Percentiles rank a stretch among this genome's conserved stretches.
phyloP scores from a whole-genome alignment of 495 filamentous ascomycete species.

The Rostrohypoxylon terebratum region DNA sequence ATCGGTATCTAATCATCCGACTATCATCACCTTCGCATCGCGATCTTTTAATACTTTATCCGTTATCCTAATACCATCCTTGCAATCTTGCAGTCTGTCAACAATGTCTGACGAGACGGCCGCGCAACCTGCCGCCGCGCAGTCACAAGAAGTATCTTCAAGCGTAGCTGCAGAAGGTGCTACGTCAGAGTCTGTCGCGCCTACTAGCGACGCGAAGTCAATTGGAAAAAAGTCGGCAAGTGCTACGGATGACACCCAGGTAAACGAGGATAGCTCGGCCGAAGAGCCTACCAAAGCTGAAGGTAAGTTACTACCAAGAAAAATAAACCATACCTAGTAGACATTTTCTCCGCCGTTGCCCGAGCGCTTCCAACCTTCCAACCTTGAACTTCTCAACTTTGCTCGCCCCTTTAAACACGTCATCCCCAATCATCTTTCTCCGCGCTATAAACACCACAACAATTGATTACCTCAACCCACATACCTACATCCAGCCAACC shows the following conservation, averaged over 20 bases:
- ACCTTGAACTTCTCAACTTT: conserved; percentile 13
- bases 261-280: conserved; percentile 34
- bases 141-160: conserved; percentile 32
- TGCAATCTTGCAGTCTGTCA: conserved; percentile 15
- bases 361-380: conserved; percentile 8
- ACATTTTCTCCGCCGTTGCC: conserved; percentile 24
- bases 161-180: conserved; percentile 19
- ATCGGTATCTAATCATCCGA: conserved; percentile 17
- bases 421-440: conserved; percentile 10
- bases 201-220: conserved; percentile 42
- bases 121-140: conserved; percentile 46
- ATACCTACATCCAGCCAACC: conserved; percentile 6
- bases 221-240: conserved; percentile 34
- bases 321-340: not conserved
- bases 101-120: conserved; percentile 50
- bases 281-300: conserved; percentile 46
- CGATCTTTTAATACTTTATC: conserved; percentile 21
- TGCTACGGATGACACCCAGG: conserved; percentile 25
- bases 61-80: not conserved
- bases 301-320: conserved; percentile 35
- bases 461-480: conserved; percentile 20
- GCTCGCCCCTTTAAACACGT: conserved; percentile 27
- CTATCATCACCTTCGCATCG: conserved; percentile 28
- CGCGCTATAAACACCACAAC: conserved; percentile 4
- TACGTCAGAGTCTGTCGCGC: conserved; percentile 44